Base-by-base conservation (phyloP, 2,329 filamentous ascomycete species). In the Nigrospora sphaerica region DNA sequence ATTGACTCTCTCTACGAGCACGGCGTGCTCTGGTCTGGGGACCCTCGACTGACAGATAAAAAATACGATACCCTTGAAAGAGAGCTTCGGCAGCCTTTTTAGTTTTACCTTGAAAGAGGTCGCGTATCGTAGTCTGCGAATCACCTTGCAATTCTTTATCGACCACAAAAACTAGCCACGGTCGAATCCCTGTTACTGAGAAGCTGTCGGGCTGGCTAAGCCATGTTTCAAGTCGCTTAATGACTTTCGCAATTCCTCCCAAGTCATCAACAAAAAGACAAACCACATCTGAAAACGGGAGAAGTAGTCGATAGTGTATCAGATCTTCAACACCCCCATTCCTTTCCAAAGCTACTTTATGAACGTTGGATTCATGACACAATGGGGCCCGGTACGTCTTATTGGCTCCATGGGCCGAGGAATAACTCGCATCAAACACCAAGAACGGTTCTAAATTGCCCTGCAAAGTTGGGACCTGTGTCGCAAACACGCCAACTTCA, bases 181-280 rank as follows among this genome's bases (percentile, higher is more conserved):
- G 23, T 40, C 32, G 23, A 40, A 40, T 40, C 32, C 39, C 39
- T 23, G 39, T 40, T 16, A 40, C 32, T 37, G 43, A 31, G 13
- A 31, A 45, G 35, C 38, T n/a, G 34, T 45, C 17, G 31, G 31
- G 31, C 35, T 31, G 36, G 33, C 36, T 31, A 17, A 45, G 43
- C 43, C 35, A 45, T 38, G 34, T 36, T 36, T 28, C 19, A 38
- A 45, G 43, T 28, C 36, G 23, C 34, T 35, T 31, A 38, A 28
- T 36, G 13, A 45, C 34, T n/a, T 45, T 35, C 34, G 34, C 36
- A 19, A 45, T 37, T 31, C 43, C 43, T 45, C 43, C 35, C 17
- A 45, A 17, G 31, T 45, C 43, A 35, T 45, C 35, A n/a, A 45
- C 35, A 32, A 45, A 45, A 45, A 45, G 19, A 45, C 35, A 45